Base-by-base conservation (phyloP, 2,329 filamentous ascomycete species). In the Pestalotiopsis sp. region DNA sequence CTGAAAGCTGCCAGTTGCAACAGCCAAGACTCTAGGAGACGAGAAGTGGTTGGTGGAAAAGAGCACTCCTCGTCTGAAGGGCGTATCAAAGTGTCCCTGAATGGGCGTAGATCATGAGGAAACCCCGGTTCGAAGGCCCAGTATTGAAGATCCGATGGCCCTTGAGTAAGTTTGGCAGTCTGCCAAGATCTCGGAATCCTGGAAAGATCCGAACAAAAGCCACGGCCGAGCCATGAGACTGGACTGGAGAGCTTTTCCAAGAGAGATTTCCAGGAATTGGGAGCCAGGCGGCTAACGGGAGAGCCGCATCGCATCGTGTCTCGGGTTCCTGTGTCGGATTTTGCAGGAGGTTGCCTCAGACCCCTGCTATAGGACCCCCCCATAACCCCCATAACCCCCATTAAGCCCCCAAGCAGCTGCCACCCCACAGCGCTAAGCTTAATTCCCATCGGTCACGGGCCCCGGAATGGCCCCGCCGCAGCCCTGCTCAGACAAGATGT, bases 301-400 rank as follows among this genome's bases (percentile, higher is more conserved):
- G 64, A 66, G 64, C 64, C 64, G 64, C 64, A 56, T 56, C 64
- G 64, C 36, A 36, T 38, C 20, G 39, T 52, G 65, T 67, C 56
- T 67, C 56, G 65, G 65, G 56, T 67, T 67, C 25, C 25, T 57
- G 62, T 65, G 14, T 39, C 38, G 49, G 31, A 58, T 20, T 52
- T 52, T 23, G 38, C 7, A 59, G 65, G 25, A 39, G 25, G 20
- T 25, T 59, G 65, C 65, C 52, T 67, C 65, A 67, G 65, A 67
- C 65, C 65, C 65, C 65, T n/a, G 65, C 12, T 31, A 36, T 36
- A 36, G 31, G 31, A 36, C 31, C 31, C 31, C 31, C 27, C 7
- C 7, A 31, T 31, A 31, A 31, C 7, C 7, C 31, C 31, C 31
- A 36, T 36, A 36, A 36, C 31, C 31, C 31, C 31, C 31, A 36